Evolutionary conservation across 176 grass and related monocot species (phyloP).

Genomic region (Phyllostachys edulis): DNA sequence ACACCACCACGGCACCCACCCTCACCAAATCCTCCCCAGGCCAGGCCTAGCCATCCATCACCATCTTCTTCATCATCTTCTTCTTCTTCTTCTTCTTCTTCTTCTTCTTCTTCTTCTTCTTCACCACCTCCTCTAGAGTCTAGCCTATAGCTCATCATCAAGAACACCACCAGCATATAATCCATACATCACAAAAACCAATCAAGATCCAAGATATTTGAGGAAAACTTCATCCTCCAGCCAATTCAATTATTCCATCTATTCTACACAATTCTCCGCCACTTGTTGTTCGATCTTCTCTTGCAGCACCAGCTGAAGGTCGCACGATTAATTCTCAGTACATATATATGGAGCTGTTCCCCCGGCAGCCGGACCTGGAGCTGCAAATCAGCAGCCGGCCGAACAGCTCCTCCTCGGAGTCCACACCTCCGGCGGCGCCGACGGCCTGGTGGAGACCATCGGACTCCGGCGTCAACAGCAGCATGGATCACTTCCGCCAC

Average conservation of each 20-base stretch:
- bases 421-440: neutral
- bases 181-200: neutral
- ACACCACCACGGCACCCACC: conserved; percentile 11
- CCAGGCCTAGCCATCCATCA: neutral
- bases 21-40: conserved; percentile 21
- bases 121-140: neutral
- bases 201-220: neutral
- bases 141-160: neutral
- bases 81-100: too few species aligned
- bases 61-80: neutral
- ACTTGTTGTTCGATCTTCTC: neutral
- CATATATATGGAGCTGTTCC: conserved; percentile 25
- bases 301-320: neutral
- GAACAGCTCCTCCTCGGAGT: neutral
- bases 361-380: conserved; percentile 25
- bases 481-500: neutral
- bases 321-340: neutral
- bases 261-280: neutral
- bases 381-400: conserved; percentile 18
- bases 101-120: neutral
- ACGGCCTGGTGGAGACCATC: neutral
- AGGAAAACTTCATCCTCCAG: neutral
- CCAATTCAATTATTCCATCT: neutral
- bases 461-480: neutral
- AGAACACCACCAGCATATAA: neutral